Evolutionary conservation across 148 eudicot genomes (phyloP), one percentile per base, ranked within the genome.

Genomic region (Rhododendron kiyosumense): DNA sequence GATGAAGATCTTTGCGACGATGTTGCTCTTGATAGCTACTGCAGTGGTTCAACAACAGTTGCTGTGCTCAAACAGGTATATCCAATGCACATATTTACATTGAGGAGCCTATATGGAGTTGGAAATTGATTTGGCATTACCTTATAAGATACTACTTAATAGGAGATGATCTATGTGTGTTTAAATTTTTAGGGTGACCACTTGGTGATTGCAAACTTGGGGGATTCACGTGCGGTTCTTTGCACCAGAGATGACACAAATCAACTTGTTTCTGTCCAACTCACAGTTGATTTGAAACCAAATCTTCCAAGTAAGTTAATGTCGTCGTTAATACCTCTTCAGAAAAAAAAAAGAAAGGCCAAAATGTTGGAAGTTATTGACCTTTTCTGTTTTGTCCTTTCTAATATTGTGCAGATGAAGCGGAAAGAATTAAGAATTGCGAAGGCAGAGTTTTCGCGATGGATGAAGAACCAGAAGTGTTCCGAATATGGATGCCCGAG

Each of bases 261-360:
- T 36, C 84, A 92, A 71, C 91, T 89, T 51, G 81, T 90, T 26
- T 84, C 97, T 9, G 84, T 92, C 78, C 99, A 95, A 86, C 90
- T 96, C 57, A 92, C 99, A 0, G 94, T 94, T 18, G 99, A 96
- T 85, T 88, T 95, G 87, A 96, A 96, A 85, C 99, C 98, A 22
- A 93, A 90, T 77, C 85, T 93, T 77, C 91, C 91, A 69, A 82
- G 94, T 92, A 77, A 36, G 88, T 83, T n/a, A 36, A n/a, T 10
- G 24, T 32, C 18, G 30, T 69, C 2, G 3, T 13, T 41, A 8
- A 30, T 20, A 0, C 20, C 34, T n/a, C 28, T 78, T 41, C 1
- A 69, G 36, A 24, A 24, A 43, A 13, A 43, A 13, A 54, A 17
- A 54, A 3, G 8, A 13, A 17, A 51, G 34, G 26, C 34, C 30